A percentile compares a stretch with the other conserved stretches of the same genome.
Evolutionary conservation across 441 rosid genomes (phyloP).

Genomic region (Theobroma grandiflorum): DNA sequence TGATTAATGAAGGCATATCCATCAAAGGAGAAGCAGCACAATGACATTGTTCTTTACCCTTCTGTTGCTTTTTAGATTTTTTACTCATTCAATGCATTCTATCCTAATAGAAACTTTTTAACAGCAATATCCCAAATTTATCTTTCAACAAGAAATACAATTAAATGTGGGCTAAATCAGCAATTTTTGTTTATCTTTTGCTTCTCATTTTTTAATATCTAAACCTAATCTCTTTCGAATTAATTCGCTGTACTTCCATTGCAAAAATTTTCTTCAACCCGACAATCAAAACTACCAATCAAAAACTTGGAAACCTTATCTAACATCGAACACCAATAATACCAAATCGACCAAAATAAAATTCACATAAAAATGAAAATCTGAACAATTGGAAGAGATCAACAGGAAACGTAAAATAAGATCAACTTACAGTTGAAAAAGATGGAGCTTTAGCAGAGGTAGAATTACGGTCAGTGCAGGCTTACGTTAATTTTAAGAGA

Average conservation of each 20-base stretch:
- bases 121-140: neutral
- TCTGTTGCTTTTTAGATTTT: neutral
- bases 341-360: neutral
- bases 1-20: constrained; percentile 4
- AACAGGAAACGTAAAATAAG: neutral
- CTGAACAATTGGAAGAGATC: constrained; percentile 14
- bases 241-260: neutral
- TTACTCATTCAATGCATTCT: neutral
- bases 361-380: neutral
- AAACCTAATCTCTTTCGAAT: constrained; percentile 1
- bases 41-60: neutral
- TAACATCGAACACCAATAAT: neutral
- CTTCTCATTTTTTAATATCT: neutral
- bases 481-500: neutral
- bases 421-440: neutral
- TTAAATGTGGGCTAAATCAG: neutral
- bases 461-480: neutral
- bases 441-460: neutral
- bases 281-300: neutral
- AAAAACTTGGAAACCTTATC: neutral
- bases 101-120: neutral
- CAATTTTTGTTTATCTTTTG: neutral
- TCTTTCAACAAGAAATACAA: neutral
- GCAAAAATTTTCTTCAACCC: neutral
- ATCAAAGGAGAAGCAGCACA: constrained; percentile 11